phyloP scores from a whole-genome alignment of 208 protist species.

The Acanthamoeba quina region DNA sequence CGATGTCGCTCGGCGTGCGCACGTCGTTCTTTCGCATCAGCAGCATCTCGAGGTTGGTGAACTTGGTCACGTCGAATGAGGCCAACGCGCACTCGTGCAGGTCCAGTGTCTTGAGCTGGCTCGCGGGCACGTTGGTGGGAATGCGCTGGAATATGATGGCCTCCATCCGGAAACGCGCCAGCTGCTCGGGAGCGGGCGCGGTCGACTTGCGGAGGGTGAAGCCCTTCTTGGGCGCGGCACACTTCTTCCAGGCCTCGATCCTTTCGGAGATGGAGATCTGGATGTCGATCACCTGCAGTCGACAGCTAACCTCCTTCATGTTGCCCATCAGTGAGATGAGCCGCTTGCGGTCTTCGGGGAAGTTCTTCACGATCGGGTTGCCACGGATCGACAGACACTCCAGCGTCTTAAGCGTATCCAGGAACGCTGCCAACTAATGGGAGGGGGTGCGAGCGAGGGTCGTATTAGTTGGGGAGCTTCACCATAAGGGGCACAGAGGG shows the following conservation, averaged over 20 bases:
- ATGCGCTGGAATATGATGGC: slow-evolving; percentile 62
- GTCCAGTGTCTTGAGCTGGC: slow-evolving; percentile 35
- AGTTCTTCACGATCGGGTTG: slow-evolving; percentile 66
- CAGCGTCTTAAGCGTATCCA: slow-evolving; percentile 44
- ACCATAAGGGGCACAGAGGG: background rate
- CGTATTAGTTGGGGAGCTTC: background rate
- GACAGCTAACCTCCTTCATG: slow-evolving; percentile 52
- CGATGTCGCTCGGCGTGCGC: background rate
- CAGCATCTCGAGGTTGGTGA: slow-evolving; percentile 25
- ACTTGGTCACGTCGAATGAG: slow-evolving; percentile 50
- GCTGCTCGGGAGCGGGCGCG: background rate
- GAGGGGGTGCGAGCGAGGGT: background rate
- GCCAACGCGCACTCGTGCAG: slow-evolving; percentile 59
- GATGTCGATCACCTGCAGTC: slow-evolving; percentile 60
- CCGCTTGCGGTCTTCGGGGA: slow-evolving; percentile 8
- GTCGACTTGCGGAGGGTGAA: slow-evolving; percentile 30
- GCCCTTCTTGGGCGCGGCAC: background rate
- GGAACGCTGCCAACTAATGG: slow-evolving; percentile 25
- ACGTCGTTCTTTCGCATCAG: slow-evolving; percentile 53
- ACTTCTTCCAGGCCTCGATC: slow-evolving; percentile 32
- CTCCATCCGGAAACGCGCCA: background rate
- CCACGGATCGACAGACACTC: slow-evolving; percentile 56
- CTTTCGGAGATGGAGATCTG: slow-evolving; percentile 70
- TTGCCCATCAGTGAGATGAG: slow-evolving; percentile 41
- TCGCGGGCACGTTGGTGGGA: slow-evolving; percentile 20